phyloP scores from a whole-genome alignment of 1,284 basidiomycete genomes.

The Leccinum fallax region DNA sequence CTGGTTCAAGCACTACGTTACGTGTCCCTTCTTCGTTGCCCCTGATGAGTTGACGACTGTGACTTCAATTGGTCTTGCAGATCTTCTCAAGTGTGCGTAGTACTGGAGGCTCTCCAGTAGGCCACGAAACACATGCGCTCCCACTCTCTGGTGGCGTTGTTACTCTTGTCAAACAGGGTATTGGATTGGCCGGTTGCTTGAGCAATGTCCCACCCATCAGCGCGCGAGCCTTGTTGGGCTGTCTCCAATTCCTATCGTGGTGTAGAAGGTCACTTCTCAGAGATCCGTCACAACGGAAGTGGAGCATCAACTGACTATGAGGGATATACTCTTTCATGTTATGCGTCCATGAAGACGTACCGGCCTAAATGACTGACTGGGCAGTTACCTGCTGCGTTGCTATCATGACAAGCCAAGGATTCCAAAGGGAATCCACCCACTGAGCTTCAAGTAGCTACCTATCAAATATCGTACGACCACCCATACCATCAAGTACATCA shows the following conservation, averaged over 20 bases:
- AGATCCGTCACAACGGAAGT: not conserved
- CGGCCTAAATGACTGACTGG: not conserved
- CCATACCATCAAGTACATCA: not conserved
- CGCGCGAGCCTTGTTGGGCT: not conserved
- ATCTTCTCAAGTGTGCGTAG: not conserved
- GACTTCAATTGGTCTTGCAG: not conserved
- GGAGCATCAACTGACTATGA: not conserved
- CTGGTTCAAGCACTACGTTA: not conserved
- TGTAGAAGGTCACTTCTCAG: not conserved
- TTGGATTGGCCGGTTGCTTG: not conserved
- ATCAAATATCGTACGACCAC: not conserved
- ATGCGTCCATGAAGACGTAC: not conserved
- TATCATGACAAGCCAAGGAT: not conserved
- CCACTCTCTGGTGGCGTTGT: too few species aligned
- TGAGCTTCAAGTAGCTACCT: not conserved
- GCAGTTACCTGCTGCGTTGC: too few species aligned
- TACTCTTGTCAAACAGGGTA: too few species aligned
- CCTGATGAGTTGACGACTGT: not conserved
- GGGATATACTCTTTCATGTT: not conserved
- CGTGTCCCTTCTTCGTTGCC: not conserved
- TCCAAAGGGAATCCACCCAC: not conserved
- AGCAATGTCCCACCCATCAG: not conserved
- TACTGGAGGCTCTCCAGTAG: not conserved
- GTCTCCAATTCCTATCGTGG: not conserved
- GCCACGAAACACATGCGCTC: not conserved